Evolutionary conservation across 1,139 yeast species (phyloP), one percentile per base, ranked within the genome.

Genomic region (Zhuliangozyma parablackwelliae): DNA sequence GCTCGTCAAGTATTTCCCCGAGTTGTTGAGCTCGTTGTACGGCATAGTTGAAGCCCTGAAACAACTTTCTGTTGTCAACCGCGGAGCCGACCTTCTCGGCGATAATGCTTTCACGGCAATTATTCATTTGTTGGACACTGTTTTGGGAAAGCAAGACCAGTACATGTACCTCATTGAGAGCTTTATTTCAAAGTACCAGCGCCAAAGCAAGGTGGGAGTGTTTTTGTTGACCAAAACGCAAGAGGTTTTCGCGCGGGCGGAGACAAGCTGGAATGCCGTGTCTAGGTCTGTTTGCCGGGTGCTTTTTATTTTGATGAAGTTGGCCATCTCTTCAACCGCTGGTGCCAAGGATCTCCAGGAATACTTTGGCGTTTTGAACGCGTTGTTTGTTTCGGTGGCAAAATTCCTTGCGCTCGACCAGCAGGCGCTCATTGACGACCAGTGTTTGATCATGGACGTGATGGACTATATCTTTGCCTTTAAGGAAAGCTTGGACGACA

Each of bases 61-160:
- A 42, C 51, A 46, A 20, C 63, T 54, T 32, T 10, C 11, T 7
- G 23, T 29, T 26, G 38, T 29, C 21, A 36, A 39, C 16, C 28
- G 34, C 26, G 46, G 54, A 33, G 53, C 64, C 10, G 54, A 61
- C 35, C 51, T 56, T 45, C 54, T 69, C 26, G 61, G 55, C 37
- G 72, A 65, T 31, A 59, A 61, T 43, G 44, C 58, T 7, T 81
- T 81, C 54, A 76, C 75, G 48, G 74, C 83, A 2, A 65, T 79
- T 32, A 72, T 80, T 30, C 82, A 79, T 46, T 61, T 80, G 40
- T 57, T 82, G 31, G 87, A 82, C 56, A 68, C 78, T 31, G 69
- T 80, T n/a, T 65, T 81, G 47, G 86, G 84, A 7, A 75, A 80
- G 53, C 82, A 80, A 51, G 82, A 78, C 41, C 84, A 79, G 49